Evolutionary conservation across 2,329 filamentous ascomycete genomes (phyloP), one percentile per base, ranked within the genome.

Genomic region (Colletotrichum coccodes): DNA sequence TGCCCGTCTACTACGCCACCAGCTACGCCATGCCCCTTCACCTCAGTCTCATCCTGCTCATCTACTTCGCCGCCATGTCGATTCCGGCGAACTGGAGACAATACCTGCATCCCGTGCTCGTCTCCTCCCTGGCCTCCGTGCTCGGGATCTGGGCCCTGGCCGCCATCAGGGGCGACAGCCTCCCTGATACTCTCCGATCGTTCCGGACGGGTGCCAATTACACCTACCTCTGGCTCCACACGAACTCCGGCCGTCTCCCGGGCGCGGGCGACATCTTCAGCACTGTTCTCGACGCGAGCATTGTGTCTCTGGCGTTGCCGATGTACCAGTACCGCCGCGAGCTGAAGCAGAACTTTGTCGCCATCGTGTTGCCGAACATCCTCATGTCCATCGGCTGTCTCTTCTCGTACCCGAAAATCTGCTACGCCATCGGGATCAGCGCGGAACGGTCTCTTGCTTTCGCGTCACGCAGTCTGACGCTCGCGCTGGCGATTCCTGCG

Each of bases 281-380:
- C 70, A 86, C 83, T 47, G 76, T 86, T 6, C 82, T 90, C 2
- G 88, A 90, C 72, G 87, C 86, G 7, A 83, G 82, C 70, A 90
- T 90, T 71, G 85, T 90, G 0, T 82, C 86, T 1, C 82, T 90
- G 3, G 87, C 88, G 2, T 77, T 90, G 21, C 87, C 88, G 0
- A 90, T 90, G 86, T 90, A 86, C 75, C 84, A 86, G 64, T 89
- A 89, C 77, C 84, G 87, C 3, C 80, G 83, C 44, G 87, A 90
- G 77, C 81, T 90, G 16, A 79, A 79, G 26, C 76, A 79, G 18
- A 86, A 89, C 75, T 87, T 89, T 72, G 72, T 83, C 46, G 82
- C 84, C 46, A 89, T 90, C 64, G 78, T 87, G 5, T 75, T 86
- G 2, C 88, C 88, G 2, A 88, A 85, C 71, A 74, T 89, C 6